phyloP scores from a whole-genome alignment of 2,329 filamentous ascomycete genomes.

The Immersiporthe knoxdaviesiana region DNA sequence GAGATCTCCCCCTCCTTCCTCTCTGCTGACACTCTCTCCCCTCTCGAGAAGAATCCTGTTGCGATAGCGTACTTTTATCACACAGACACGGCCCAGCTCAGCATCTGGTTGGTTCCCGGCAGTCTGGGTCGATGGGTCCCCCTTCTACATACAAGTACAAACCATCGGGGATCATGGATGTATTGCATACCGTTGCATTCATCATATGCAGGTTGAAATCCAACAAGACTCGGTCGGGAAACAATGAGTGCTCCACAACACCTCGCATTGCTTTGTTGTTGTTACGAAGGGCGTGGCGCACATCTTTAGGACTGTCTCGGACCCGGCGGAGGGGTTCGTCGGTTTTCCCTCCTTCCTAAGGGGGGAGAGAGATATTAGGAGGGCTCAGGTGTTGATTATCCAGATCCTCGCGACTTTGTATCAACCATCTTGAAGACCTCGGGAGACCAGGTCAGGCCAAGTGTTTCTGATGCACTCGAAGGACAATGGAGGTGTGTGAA shows the following conservation, averaged over 20 bases:
- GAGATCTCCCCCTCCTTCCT: background rate
- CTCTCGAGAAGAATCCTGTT: background rate
- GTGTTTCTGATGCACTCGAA: no score
- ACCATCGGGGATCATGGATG: background rate
- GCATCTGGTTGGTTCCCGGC: conserved; percentile 4
- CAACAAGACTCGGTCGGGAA: background rate
- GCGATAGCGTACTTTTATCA: background rate
- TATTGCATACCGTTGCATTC: no score
- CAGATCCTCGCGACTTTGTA: no score
- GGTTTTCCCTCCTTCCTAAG: no score
- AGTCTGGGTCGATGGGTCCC: background rate
- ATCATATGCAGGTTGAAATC: conserved; percentile 7
- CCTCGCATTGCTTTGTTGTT: background rate
- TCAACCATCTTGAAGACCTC: no score
- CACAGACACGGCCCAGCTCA: background rate
- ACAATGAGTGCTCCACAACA: background rate
- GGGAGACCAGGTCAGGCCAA: no score
- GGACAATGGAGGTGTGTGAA: no score
- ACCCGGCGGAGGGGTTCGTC: no score
- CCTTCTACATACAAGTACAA: no score
- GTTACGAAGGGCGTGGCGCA: background rate
- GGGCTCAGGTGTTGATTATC: no score
- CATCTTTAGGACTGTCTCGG: no score
- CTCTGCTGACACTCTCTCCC: background rate
- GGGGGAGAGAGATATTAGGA: no score